A percentile compares a stretch with the other conserved stretches of the same genome.
Conservation (phyloP, 352 stramenopile genomes). For the Phytophthora pseudosyringae region DNA sequence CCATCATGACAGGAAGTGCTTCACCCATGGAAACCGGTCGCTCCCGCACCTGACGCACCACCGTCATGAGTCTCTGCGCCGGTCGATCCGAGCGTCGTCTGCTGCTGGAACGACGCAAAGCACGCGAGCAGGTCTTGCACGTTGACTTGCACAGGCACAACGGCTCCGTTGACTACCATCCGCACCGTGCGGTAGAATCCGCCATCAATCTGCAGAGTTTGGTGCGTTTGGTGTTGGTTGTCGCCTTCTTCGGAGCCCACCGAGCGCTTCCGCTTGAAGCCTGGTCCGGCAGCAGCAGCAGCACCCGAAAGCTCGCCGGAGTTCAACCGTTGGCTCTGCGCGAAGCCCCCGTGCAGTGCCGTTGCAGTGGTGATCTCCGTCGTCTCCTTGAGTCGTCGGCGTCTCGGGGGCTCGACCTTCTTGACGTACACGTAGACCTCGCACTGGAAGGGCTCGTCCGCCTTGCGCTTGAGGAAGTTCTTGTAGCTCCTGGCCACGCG, state of each 20-base stretch:
- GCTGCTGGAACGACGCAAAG: slow-evolving; percentile 37
- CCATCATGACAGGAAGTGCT: neutral
- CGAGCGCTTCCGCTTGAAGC: slow-evolving; percentile 35
- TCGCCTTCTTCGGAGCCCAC: slow-evolving; percentile 16
- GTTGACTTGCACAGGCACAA: slow-evolving; percentile 77
- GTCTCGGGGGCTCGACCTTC: slow-evolving; percentile 46
- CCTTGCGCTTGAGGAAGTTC: slow-evolving; percentile 83
- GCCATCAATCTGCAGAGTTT: slow-evolving; percentile 18
- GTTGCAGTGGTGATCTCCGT: neutral
- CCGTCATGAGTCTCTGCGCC: slow-evolving; percentile 4
- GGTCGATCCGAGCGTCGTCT: neutral
- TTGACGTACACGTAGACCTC: slow-evolving; percentile 79
- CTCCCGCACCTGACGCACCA: neutral
- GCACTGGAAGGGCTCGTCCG: slow-evolving; percentile 63
- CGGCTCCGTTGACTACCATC: slow-evolving; percentile 74
- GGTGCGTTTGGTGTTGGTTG: slow-evolving; percentile 19
- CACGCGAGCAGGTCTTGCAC: slow-evolving; percentile 66
- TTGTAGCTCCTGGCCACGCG: slow-evolving; percentile 75
- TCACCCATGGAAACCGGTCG: slow-evolving; percentile 15
- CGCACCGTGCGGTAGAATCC: slow-evolving; percentile 66
- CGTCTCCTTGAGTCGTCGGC: slow-evolving; percentile 22
- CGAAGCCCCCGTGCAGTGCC: slow-evolving; percentile 14
- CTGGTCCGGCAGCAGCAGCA: neutral
- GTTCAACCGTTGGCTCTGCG: slow-evolving; percentile 18
- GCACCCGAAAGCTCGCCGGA: slow-evolving; percentile 10